phyloP scores from a whole-genome alignment of 2,329 filamentous ascomycete genomes.

The Xylaria digitata region DNA sequence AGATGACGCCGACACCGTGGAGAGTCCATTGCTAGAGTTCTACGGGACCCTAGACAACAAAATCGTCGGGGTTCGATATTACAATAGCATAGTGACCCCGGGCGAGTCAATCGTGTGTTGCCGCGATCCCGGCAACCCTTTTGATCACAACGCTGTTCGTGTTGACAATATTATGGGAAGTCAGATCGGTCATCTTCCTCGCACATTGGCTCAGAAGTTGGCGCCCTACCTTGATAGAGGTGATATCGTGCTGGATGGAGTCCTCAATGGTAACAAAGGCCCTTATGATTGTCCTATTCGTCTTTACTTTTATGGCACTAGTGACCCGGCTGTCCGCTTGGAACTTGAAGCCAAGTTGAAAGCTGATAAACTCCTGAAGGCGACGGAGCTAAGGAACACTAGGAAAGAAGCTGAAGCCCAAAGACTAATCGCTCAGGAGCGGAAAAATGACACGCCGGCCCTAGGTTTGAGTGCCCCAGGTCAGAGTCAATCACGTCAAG shows the following conservation, averaged over 20 bases:
- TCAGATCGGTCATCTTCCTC: slow-evolving; percentile 84
- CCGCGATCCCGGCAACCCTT: slow-evolving; percentile 72
- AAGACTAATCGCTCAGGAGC: slow-evolving; percentile 56
- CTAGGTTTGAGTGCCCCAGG: slow-evolving; percentile 47
- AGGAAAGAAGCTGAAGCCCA: slow-evolving; percentile 64
- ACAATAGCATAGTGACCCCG: slow-evolving; percentile 66
- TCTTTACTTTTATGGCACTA: slow-evolving; percentile 76
- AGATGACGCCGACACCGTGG: slow-evolving; percentile 55
- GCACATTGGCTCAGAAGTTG: slow-evolving; percentile 74
- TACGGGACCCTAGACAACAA: slow-evolving; percentile 64
- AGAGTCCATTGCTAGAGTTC: slow-evolving; percentile 55
- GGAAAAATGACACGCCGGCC: slow-evolving; percentile 55
- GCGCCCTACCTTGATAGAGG: slow-evolving; percentile 75
- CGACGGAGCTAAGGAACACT: slow-evolving; percentile 66
- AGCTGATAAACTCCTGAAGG: slow-evolving; percentile 70
- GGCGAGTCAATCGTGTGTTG: slow-evolving; percentile 69
- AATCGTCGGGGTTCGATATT: slow-evolving; percentile 67
- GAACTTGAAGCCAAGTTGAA: slow-evolving; percentile 72
- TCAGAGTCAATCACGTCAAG: slow-evolving; percentile 62
- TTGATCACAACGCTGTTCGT: slow-evolving; percentile 80
- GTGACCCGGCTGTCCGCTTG: slow-evolving; percentile 62
- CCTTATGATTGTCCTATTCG: slow-evolving; percentile 78
- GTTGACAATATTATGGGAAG: slow-evolving; percentile 79
- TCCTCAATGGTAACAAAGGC: slow-evolving; percentile 74
- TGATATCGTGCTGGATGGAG: slow-evolving; percentile 74